Conservation (phyloP, 164 flowering plant genomes). For the Stephania japonica region DNA sequence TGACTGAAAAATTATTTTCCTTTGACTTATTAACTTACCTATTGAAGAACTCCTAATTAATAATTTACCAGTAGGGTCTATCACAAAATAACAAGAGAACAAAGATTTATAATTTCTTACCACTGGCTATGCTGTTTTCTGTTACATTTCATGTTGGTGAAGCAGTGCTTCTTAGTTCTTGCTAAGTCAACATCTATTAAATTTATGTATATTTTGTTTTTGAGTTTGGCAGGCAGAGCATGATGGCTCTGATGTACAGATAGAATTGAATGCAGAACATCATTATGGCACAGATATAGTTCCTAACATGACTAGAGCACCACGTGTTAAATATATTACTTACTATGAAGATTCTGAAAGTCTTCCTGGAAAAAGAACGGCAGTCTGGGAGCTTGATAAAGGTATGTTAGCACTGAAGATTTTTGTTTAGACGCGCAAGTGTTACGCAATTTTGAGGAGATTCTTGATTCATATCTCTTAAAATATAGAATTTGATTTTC, state of each 20-base stretch:
- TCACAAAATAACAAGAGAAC: neutral
- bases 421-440: neutral
- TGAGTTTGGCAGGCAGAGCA: constrained; percentile 68
- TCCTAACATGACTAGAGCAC: constrained; percentile 85
- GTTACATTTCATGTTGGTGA: neutral
- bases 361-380: constrained; percentile 81
- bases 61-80: no score
- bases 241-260: constrained; percentile 91
- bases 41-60: no score
- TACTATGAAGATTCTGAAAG: constrained; percentile 96
- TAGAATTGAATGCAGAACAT: constrained; percentile 72
- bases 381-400: constrained; percentile 96
- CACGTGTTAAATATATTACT: constrained; percentile 79
- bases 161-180: neutral
- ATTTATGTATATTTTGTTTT: neutral
- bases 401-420: constrained; percentile 26
- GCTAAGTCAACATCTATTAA: neutral
- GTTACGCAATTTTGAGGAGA: neutral
- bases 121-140: neutral
- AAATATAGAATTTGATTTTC: neutral
- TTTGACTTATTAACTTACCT: neutral
- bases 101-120: neutral
- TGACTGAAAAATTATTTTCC: neutral
- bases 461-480: neutral
- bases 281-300: constrained; percentile 55